Evolutionary conservation across 179 eudicot genomes (phyloP), one percentile per base, ranked within the genome.

Genomic region (Nepenthes alata): DNA sequence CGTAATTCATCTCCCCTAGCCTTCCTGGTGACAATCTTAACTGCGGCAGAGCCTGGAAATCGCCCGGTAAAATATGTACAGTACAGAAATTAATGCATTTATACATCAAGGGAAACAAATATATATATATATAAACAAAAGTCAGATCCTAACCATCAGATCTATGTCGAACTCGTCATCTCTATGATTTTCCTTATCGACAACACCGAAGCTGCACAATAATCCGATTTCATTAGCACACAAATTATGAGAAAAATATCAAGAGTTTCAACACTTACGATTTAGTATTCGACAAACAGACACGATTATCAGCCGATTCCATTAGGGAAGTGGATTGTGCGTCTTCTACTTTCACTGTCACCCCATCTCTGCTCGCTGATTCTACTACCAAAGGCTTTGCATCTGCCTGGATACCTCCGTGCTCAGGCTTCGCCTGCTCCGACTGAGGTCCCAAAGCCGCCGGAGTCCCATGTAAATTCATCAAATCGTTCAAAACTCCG

Each of bases 151-250:
- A 54, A 95, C 99, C 99, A 91, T 90, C 73, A 95, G 95, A 88
- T 95, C 99, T 70, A 91, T 87, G 72, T 91, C 74, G 60, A 77
- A 83, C 65, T 85, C 91, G 65, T 25, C 1, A 25, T 77, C 89
- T 56, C 83, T 82, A 5, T 72, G 83, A 52, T 52, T 75, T 41
- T 78, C 96, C 54, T 71, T 66, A 59, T 67, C 85, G 6, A 61
- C 53, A 58, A 59, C 75, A 58, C 93, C 76, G 81, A 62, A 81
- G 5, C 45, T 41, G 45, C 45, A 41, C 10, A 47, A 65, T 12
- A 39, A 70, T 12, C 9, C 16, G 35, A 52, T 44, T 10, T 7
- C 8, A 15, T 16, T 41, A 13, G 45, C 5, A 7, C 45, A 4
- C 45, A 41, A 41, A 41, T 4, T 4, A 41, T 41, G 25, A 36